Conservation (phyloP, 2,329 filamentous ascomycete species). For the Fusarium nygamai region DNA sequence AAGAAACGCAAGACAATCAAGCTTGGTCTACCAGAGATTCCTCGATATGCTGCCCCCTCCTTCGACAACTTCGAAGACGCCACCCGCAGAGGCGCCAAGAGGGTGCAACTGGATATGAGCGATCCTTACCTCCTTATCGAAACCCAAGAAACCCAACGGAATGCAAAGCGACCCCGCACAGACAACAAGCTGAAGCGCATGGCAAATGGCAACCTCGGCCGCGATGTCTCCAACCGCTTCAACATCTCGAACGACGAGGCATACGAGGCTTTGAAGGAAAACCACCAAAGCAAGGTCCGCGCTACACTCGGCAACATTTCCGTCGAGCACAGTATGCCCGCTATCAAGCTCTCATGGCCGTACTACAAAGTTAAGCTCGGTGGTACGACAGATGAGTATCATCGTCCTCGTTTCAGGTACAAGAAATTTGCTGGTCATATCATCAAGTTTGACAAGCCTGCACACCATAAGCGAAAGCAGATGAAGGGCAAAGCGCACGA, state of each 20-base stretch:
- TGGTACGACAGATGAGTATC: constrained; percentile 80
- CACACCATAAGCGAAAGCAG: constrained; percentile 80
- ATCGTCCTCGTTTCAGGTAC: constrained; percentile 82
- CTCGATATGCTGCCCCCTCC: constrained; percentile 71
- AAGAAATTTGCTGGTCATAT: constrained; percentile 72
- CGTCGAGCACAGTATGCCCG: constrained; percentile 95
- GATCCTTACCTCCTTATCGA: constrained; percentile 90
- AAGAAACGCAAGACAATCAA: constrained; percentile 76
- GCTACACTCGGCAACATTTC: constrained; percentile 90
- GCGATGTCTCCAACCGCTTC: constrained; percentile 82
- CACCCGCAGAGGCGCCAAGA: constrained; percentile 78
- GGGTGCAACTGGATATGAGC: constrained; percentile 84
- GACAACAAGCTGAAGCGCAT: constrained; percentile 71
- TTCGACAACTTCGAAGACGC: constrained; percentile 84
- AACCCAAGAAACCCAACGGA: constrained; percentile 72
- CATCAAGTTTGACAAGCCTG: constrained; percentile 77
- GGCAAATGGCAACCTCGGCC: constrained; percentile 74
- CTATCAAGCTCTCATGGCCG: constrained; percentile 90
- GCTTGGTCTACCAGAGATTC: constrained; percentile 67
- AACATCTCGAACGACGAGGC: constrained; percentile 97
- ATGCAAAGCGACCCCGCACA: constrained; percentile 67
- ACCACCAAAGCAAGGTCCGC: constrained; percentile 94
- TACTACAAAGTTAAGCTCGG: constrained; percentile 92
- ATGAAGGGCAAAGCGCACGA: constrained; percentile 83
- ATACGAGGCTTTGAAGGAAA: constrained; percentile 95